Evolutionary conservation across 2,329 filamentous ascomycete genomes (phyloP).

Genomic region (Apiospora pterosperma): DNA sequence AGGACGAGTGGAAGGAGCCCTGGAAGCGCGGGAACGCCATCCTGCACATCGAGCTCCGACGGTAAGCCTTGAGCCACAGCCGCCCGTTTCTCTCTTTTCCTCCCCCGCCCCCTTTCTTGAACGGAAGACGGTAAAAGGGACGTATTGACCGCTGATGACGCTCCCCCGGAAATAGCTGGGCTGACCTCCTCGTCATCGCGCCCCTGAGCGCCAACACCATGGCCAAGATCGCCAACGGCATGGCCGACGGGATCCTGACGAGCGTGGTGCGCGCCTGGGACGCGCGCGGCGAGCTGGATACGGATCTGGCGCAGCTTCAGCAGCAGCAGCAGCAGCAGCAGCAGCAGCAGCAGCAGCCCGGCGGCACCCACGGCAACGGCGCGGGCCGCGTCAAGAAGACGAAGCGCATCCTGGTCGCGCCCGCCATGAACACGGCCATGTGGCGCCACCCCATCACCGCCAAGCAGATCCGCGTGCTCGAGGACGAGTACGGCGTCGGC

Average conservation of each 20-base stretch:
- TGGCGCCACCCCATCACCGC: conserved; percentile 80
- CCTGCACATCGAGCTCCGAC: conserved; percentile 83
- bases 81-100: not conserved
- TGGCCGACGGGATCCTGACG: conserved; percentile 74
- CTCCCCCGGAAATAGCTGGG: conserved; percentile 47
- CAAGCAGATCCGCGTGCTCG: conserved; percentile 65
- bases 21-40: conserved; percentile 81
- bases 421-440: conserved; percentile 89
- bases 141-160: not conserved
- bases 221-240: conserved; percentile 76
- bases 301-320: conserved; percentile 11
- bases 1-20: conserved; percentile 77
- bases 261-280: conserved; percentile 86
- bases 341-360: conserved; percentile 13
- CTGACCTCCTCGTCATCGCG: conserved; percentile 74
- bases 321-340: conserved; percentile 12
- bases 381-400: conserved; percentile 29
- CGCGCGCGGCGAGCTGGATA: conserved; percentile 58
- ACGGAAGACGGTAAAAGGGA: not conserved
- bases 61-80: conserved; percentile 42
- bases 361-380: conserved; percentile 6
- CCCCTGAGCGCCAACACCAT: conserved; percentile 82
- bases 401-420: conserved; percentile 71
- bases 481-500: conserved; percentile 68
- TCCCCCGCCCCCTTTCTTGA: not conserved